phyloP scores from a whole-genome alignment of 2,329 filamentous ascomycete species.

The Sphaerulina vaccinii region DNA sequence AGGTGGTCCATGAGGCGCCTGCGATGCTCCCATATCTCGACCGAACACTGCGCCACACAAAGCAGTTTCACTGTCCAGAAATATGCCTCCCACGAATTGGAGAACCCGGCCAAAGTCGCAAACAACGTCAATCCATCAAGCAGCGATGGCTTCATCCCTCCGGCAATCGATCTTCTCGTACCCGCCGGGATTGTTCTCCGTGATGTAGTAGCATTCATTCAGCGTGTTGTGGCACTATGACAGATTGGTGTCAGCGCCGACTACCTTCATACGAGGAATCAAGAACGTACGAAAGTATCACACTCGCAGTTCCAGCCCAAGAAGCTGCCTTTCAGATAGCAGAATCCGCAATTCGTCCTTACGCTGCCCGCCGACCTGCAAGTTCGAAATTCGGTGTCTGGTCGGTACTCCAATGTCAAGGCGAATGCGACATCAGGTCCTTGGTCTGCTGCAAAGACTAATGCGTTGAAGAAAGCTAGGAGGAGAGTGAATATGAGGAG shows the following conservation, averaged over 20 bases:
- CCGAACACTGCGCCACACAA: not conserved
- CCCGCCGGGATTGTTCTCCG: constrained; percentile 4
- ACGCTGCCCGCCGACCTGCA: constrained; percentile 6
- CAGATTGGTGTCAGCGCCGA: not conserved
- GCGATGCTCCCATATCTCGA: not conserved
- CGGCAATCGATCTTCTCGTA: constrained; percentile 9
- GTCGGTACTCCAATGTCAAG: constrained; percentile 7
- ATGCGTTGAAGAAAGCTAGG: not conserved
- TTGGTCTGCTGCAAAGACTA: constrained; percentile 9
- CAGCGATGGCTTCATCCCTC: constrained; percentile 6
- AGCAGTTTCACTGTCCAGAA: too few relatives aligned
- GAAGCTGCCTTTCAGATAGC: constrained; percentile 9
- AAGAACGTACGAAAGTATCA: constrained; percentile 8
- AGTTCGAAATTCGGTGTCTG: constrained; percentile 2
- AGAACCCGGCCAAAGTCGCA: too few relatives aligned
- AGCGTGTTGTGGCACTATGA: constrained; percentile 9
- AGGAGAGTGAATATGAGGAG: not conserved
- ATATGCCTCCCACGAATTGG: too few relatives aligned
- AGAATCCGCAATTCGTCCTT: constrained; percentile 12
- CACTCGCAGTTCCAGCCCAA: constrained; percentile 17
- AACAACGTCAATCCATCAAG: too few relatives aligned
- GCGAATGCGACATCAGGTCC: constrained; percentile 11
- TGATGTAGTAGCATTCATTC: constrained; percentile 13
- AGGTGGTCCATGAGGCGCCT: not conserved
- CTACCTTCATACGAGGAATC: not conserved